A percentile compares a stretch with the other conserved stretches of the same genome.
Conservation (phyloP, 129 eudicot species). For the Ambrosia trifida region DNA sequence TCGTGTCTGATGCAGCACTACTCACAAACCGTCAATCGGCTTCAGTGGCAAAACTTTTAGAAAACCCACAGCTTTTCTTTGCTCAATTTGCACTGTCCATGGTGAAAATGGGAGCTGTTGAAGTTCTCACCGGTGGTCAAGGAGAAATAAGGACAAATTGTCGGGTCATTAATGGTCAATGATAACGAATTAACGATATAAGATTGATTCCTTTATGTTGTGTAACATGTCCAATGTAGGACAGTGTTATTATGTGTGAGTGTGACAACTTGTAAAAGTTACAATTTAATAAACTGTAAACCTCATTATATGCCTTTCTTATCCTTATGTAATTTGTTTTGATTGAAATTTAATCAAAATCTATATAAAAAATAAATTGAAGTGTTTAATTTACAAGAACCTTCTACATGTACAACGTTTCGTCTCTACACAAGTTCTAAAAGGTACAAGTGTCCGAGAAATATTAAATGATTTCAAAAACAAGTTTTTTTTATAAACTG, state of each 20-base stretch:
- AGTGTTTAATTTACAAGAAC: too few species aligned
- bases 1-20: slow-evolving; percentile 45
- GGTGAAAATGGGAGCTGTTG: slow-evolving; percentile 37
- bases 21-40: slow-evolving; percentile 38
- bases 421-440: too few species aligned
- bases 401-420: too few species aligned
- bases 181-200: background rate
- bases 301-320: too few species aligned
- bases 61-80: slow-evolving; percentile 26
- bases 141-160: slow-evolving; percentile 47
- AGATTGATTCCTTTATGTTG: background rate
- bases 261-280: background rate
- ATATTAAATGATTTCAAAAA: too few species aligned
- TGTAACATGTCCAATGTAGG: background rate
- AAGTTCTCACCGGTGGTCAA: slow-evolving; percentile 31
- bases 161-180: slow-evolving; percentile 22
- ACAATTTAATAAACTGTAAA: too few species aligned
- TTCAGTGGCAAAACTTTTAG: slow-evolving; percentile 24
- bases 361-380: too few species aligned
- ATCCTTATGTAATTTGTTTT: too few species aligned
- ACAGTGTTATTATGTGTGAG: background rate
- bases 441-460: too few species aligned
- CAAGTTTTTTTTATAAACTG: too few species aligned
- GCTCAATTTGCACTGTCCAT: slow-evolving; percentile 35
- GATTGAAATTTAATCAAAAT: too few species aligned